Evolutionary conservation across 768 basidiomycete species (phyloP).

Genomic region (Leccinum imitatum): DNA sequence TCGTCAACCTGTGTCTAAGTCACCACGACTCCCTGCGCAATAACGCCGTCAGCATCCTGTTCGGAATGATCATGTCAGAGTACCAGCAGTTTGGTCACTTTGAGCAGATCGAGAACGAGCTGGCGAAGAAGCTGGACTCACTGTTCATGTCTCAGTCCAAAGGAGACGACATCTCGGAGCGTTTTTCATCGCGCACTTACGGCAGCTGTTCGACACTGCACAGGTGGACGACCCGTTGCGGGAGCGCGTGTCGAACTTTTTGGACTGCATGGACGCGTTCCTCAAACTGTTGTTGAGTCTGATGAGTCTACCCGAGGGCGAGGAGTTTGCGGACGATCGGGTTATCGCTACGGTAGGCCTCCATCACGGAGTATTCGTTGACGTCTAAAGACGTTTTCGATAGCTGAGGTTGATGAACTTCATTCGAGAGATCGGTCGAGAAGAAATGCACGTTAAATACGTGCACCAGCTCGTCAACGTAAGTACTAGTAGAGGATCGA

Average conservation of each 20-base stretch:
- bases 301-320: constrained; percentile 85
- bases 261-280: constrained; percentile 91
- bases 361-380: neutral
- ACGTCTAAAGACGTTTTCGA: constrained; percentile 9
- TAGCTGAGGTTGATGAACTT: constrained; percentile 91
- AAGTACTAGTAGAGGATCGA: constrained; percentile 24
- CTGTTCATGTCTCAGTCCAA: constrained; percentile 93
- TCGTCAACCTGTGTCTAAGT: constrained; percentile 90
- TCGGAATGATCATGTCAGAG: constrained; percentile 93
- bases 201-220: constrained; percentile 83
- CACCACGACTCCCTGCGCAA: constrained; percentile 91
- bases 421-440: constrained; percentile 85
- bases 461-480: constrained; percentile 93
- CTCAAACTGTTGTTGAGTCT: constrained; percentile 89
- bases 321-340: constrained; percentile 92
- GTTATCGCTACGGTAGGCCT: constrained; percentile 78
- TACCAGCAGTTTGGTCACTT: constrained; percentile 85
- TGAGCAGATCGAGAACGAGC: constrained; percentile 86
- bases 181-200: constrained; percentile 89
- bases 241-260: constrained; percentile 74
- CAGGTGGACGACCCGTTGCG: constrained; percentile 79
- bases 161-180: constrained; percentile 87
- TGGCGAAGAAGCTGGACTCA: constrained; percentile 87
- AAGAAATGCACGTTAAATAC: constrained; percentile 95
- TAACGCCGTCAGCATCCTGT: constrained; percentile 89